These are phyloP conservation scores for Sicyos baderoa DNA, from an alignment of 306 rosid genomes.

Conservation along the genomic window DNA sequence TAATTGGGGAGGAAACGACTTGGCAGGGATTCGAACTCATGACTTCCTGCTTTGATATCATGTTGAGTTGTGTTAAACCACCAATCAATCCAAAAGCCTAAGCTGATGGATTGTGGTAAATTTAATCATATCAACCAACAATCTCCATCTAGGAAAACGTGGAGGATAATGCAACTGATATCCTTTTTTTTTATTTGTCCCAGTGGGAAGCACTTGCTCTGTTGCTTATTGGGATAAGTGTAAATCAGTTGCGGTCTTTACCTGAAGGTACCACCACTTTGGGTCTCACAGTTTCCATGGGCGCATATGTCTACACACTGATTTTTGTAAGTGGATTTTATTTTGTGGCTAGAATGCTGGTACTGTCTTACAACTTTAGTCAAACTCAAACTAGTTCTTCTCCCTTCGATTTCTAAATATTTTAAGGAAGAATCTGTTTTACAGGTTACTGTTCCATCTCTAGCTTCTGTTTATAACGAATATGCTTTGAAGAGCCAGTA, in stretches of 20 bases:
- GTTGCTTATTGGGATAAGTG: conserved; percentile 92
- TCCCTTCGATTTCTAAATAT: neutral
- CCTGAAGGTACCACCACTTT: conserved; percentile 66
- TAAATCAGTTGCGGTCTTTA: conserved; percentile 76
- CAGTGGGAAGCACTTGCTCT: conserved; percentile 99
- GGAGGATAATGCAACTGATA: conserved; percentile 12
- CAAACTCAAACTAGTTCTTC: neutral
- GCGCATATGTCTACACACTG: conserved; percentile 69
- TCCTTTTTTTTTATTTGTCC: conserved; percentile 21
- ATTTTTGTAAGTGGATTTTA: conserved; percentile 62
- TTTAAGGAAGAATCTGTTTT: conserved; percentile 22
- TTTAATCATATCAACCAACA: no score
- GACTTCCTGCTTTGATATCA: no score
- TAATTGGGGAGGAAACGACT: no score
- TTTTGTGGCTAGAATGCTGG: conserved; percentile 3
- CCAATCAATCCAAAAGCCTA: no score
- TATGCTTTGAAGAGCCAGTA: conserved; percentile 99
- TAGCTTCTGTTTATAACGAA: conserved; percentile 97
- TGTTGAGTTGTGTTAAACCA: no score
- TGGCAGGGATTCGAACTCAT: no score
- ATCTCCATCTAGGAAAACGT: neutral
- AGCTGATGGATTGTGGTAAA: no score
- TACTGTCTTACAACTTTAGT: neutral
- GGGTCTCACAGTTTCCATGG: conserved; percentile 67
- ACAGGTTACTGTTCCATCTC: conserved; percentile 90